Conservation (phyloP, 345 rosid species). For the Eucalyptus pumila region DNA sequence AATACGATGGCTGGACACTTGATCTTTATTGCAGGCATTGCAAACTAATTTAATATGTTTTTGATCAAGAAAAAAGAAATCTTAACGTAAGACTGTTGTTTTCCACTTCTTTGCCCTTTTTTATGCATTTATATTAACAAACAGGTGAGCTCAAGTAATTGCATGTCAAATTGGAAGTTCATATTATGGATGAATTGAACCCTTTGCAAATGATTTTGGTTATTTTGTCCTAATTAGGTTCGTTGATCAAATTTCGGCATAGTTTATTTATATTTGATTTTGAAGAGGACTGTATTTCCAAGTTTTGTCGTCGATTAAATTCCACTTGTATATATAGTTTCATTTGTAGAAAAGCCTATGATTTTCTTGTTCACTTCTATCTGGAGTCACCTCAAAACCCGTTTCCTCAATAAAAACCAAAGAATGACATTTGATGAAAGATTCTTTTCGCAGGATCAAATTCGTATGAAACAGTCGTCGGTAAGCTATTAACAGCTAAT, state of each 20-base stretch:
- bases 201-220: background rate
- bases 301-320: no score
- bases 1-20: background rate
- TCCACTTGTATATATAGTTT: no score
- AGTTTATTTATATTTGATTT: no score
- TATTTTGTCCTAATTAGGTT: background rate
- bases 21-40: background rate
- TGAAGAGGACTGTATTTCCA: no score
- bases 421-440: no score
- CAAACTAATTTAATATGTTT: background rate
- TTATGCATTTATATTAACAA: background rate
- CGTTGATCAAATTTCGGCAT: rapidly evolving
- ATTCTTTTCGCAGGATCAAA: no score
- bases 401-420: no score
- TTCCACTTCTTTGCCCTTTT: background rate
- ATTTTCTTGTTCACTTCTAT: no score
- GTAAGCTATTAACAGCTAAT: no score
- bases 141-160: background rate
- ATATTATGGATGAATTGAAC: background rate
- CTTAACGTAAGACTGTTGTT: background rate
- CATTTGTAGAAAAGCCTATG: no score
- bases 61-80: background rate
- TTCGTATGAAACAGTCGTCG: no score
- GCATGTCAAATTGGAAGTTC: background rate
- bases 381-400: no score